These are phyloP conservation scores for Leucocoprinus birnbaumii DNA, from an alignment of 768 basidiomycete species.

Conservation along the genomic window DNA sequence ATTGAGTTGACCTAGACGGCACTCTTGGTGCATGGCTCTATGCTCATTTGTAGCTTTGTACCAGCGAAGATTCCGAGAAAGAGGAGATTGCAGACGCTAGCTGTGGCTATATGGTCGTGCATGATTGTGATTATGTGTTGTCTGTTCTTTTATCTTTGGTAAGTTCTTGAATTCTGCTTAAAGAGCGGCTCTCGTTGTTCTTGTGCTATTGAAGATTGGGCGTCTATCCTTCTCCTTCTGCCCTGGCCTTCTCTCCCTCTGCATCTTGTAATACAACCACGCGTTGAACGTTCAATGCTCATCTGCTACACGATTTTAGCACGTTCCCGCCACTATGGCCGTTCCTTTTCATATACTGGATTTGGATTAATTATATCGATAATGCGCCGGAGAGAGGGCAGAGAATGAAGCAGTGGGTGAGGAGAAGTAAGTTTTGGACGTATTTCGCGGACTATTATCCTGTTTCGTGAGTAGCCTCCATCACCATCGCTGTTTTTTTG, in stretches of 20 bases:
- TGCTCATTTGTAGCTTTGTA: conserved; percentile 56
- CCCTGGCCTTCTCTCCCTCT: too few species aligned
- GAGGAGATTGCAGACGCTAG: conserved; percentile 84
- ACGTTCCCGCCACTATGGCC: conserved; percentile 92
- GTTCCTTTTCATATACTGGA: conserved; percentile 66
- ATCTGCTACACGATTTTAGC: conserved; percentile 35
- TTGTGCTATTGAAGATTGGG: too few species aligned
- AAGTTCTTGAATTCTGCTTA: conserved; percentile 26
- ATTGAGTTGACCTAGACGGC: too few species aligned
- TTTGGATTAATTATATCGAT: conserved; percentile 81
- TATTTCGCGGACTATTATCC: conserved; percentile 94
- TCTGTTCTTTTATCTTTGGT: conserved; percentile 83
- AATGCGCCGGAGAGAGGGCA: conserved; percentile 71
- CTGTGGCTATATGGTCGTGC: conserved; percentile 87
- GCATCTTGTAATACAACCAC: too few species aligned
- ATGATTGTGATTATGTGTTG: conserved; percentile 65
- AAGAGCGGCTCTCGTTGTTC: too few species aligned
- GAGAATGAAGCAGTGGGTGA: conserved; percentile 70
- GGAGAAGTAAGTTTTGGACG: conserved; percentile 69
- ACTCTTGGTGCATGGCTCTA: too few species aligned
- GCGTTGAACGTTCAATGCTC: too few species aligned
- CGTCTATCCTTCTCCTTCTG: too few species aligned
- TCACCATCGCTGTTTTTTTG: neutral
- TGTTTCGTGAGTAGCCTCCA: conserved; percentile 71
- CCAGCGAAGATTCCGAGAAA: conserved; percentile 84